Evolutionary conservation across 176 grass and related monocot species (phyloP).

Genomic region (Aegilops longissima): DNA sequence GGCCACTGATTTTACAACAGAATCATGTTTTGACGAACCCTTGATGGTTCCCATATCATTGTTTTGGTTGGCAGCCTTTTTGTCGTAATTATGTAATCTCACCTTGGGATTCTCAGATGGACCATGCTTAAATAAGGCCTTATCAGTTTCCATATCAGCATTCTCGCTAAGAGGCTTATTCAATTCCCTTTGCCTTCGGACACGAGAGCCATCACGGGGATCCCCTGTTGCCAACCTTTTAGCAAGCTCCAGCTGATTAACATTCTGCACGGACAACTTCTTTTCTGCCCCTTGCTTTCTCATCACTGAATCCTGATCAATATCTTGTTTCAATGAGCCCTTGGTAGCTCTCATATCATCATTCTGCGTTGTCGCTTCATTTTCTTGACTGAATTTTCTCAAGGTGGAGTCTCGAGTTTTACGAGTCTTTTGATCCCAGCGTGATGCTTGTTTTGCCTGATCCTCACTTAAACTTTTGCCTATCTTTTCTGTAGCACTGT

Average conservation of each 20-base stretch:
- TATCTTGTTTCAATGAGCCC: conserved; percentile 13
- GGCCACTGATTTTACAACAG: conserved; percentile 10
- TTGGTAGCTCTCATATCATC: conserved; percentile 31
- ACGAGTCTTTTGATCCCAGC: conserved; percentile 31
- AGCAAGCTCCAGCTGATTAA: conserved; percentile 23
- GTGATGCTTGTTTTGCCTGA: conserved; percentile 16
- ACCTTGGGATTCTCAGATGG: conserved; percentile 24
- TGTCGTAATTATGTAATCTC: conserved; percentile 2
- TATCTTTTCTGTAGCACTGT: conserved; percentile 29
- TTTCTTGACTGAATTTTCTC: conserved; percentile 24
- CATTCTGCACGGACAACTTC: neutral
- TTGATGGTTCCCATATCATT: conserved; percentile 19
- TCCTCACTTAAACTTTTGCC: neutral
- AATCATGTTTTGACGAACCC: conserved; percentile 19
- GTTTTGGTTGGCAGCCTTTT: conserved; percentile 22
- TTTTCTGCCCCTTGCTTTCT: conserved; percentile 30
- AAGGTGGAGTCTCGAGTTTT: conserved; percentile 16
- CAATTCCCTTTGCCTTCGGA: conserved; percentile 18
- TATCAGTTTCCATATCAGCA: conserved; percentile 25
- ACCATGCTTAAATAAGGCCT: conserved; percentile 29
- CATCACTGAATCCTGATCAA: conserved; percentile 20
- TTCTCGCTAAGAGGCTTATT: conserved; percentile 24
- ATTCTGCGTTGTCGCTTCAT: conserved; percentile 15
- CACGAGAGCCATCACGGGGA: neutral
- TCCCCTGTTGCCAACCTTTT: conserved; percentile 10